Conservation (phyloP, 2,329 filamentous ascomycete species). For the Lachnellula arida region DNA sequence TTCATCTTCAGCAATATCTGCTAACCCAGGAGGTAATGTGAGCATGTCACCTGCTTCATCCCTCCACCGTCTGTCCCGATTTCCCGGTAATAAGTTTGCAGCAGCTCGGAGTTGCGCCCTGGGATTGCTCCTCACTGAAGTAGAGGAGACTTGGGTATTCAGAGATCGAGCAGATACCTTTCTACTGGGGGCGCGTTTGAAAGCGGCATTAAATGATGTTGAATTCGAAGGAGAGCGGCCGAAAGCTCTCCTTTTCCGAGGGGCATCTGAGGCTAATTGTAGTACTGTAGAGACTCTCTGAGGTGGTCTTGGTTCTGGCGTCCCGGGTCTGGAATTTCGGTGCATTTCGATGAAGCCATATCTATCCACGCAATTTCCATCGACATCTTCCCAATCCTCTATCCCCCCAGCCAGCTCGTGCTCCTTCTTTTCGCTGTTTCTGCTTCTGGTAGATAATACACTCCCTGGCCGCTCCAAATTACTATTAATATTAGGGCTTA, state of each 20-base stretch:
- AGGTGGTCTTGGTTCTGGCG: constrained; percentile 29
- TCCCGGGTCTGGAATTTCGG: constrained; percentile 36
- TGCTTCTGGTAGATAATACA: constrained; percentile 18
- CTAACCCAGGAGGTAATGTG: constrained; percentile 52
- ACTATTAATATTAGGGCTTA: constrained; percentile 13
- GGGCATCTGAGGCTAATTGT: constrained; percentile 29
- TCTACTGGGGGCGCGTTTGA: constrained; percentile 42
- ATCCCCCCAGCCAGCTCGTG: constrained; percentile 53
- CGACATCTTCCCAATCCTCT: constrained; percentile 64
- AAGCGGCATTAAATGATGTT: constrained; percentile 11
- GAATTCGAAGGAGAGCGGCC: constrained; percentile 25
- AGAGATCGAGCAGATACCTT: constrained; percentile 56
- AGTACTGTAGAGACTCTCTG: constrained; percentile 30
- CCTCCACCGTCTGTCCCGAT: constrained; percentile 55
- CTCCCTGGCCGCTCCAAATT: constrained; percentile 20
- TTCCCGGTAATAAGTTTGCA: constrained; percentile 55
- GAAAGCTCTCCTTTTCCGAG: constrained; percentile 27
- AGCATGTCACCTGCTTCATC: constrained; percentile 66
- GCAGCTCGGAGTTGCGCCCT: constrained; percentile 51
- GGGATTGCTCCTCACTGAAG: constrained; percentile 42
- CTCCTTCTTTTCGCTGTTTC: constrained; percentile 23
- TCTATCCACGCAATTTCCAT: constrained; percentile 58
- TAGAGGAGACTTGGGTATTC: constrained; percentile 43
- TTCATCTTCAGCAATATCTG: constrained; percentile 52
- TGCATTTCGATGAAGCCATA: constrained; percentile 61